phyloP scores from a whole-genome alignment of 805 yeast genomes.

The Nakazawaea populi region DNA sequence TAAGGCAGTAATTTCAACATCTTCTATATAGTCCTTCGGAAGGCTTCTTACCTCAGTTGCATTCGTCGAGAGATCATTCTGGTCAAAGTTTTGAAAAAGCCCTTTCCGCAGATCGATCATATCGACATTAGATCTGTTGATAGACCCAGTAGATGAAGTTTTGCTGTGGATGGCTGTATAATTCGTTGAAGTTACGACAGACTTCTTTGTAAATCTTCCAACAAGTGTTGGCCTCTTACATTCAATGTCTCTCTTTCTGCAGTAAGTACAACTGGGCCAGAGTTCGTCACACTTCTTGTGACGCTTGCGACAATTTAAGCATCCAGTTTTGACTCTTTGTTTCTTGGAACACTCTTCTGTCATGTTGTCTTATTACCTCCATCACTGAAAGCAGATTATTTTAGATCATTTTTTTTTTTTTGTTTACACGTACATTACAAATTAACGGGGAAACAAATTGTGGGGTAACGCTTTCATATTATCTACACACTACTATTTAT shows the following conservation, averaged over 20 bases:
- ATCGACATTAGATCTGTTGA: neutral
- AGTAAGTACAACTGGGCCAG: slow-evolving; percentile 37
- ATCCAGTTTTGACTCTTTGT: slow-evolving; percentile 27
- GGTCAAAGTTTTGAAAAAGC: too few relatives aligned
- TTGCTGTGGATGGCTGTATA: neutral
- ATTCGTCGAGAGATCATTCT: too few relatives aligned
- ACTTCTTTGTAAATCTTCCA: neutral
- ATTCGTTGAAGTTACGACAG: neutral
- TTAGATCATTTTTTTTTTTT: too few relatives aligned
- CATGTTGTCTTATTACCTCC: neutral
- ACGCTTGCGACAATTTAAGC: slow-evolving; percentile 45
- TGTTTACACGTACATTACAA: too few relatives aligned
- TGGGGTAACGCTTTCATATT: neutral
- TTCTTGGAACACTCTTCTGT: neutral
- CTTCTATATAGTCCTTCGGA: neutral
- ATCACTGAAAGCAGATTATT: too few relatives aligned
- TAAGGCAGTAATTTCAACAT: neutral
- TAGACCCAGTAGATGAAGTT: neutral
- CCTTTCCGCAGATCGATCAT: too few relatives aligned
- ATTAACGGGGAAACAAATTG: neutral
- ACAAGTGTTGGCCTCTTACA: slow-evolving; percentile 7
- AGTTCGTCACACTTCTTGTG: slow-evolving; percentile 49
- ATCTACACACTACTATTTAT: neutral
- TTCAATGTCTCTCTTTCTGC: slow-evolving; percentile 22
- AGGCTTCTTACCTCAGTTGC: too few relatives aligned